Base-by-base conservation (phyloP, 495 filamentous ascomycete genomes). In the Xylaria intraflava region DNA sequence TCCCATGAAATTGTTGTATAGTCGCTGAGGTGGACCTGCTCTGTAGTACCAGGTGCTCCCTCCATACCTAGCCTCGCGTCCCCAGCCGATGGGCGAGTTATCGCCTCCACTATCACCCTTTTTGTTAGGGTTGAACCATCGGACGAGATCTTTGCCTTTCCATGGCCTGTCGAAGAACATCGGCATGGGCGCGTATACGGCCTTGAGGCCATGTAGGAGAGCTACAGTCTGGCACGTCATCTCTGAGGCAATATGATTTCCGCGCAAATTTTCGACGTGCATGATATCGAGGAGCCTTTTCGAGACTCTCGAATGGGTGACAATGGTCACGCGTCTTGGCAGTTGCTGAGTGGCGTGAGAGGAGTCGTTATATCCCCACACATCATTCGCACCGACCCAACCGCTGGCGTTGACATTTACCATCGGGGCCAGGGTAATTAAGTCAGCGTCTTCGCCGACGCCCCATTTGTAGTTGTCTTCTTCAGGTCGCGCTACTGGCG, bases 361-460 rank as follows among this genome's bases (percentile, higher is more conserved):
- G 10, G 70, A 72, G n/a, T 75, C 75, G 44, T 77, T 71, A 62
- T 79, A 86, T 44, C 80, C 82, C 72, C 78, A 85, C 46, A 88
- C 70, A 44, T 79, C 72, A 60, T 85, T 72, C 29, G 72, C 73
- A 53, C 81, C 78, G 20, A 80, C 72, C 83, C 84, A 88, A n/a
- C 65, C 62, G 24, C 83, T 86, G 57, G 78, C 74, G 47, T 77
- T 72, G 2, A 81, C 79, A 59, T 88, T 80, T 69, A 87, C 85
- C 22, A 88, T 83, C 6, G 87, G 86, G 0, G 81, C 74, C 30
- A 88, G 72, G 2, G 82, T 83, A 55, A 90, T 87, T 53, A 86
- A 69, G 62, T 91, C 87, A 19, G 87, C 87, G 46, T 87, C 83
- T 68, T 89, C 86, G 46, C 78, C 83, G 14, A 87, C 79, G 22